These are phyloP conservation scores for Oryza glumipatula DNA, from an alignment of 176 grass and related monocot species.

Conservation along the genomic window DNA sequence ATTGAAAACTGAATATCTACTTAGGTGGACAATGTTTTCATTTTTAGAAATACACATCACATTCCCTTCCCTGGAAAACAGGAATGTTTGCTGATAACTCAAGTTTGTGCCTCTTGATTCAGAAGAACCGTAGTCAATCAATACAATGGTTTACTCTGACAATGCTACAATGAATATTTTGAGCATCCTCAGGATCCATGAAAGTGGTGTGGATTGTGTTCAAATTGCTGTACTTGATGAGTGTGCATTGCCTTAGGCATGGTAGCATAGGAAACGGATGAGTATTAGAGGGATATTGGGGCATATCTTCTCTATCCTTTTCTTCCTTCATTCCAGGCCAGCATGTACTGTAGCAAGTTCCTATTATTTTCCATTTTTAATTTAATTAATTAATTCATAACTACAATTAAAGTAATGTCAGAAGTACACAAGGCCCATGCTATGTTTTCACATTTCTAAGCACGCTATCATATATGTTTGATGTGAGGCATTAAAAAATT, in stretches of 20 bases:
- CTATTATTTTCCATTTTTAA: neutral
- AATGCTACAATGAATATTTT: neutral
- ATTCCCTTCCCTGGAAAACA: neutral
- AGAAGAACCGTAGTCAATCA: neutral
- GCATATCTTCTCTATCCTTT: neutral
- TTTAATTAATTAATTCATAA: neutral
- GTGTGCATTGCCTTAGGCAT: neutral
- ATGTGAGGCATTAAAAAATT: neutral
- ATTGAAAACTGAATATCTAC: neutral
- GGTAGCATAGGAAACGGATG: neutral
- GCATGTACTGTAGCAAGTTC: neutral
- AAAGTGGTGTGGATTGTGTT: neutral
- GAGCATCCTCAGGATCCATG: neutral
- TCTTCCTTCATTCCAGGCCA: neutral
- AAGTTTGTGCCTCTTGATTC: neutral
- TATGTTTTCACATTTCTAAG: constrained; percentile 16
- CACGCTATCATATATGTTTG: neutral
- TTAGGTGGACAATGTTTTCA: neutral
- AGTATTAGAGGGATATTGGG: neutral
- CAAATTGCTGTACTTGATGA: neutral
- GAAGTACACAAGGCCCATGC: constrained; percentile 1
- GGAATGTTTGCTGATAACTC: neutral
- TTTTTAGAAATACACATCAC: neutral
- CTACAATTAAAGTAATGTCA: neutral
- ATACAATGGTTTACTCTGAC: neutral